These are phyloP conservation scores for Leucocoprinus leucothites DNA, from an alignment of 768 basidiomycete species.

Conservation along the genomic window DNA sequence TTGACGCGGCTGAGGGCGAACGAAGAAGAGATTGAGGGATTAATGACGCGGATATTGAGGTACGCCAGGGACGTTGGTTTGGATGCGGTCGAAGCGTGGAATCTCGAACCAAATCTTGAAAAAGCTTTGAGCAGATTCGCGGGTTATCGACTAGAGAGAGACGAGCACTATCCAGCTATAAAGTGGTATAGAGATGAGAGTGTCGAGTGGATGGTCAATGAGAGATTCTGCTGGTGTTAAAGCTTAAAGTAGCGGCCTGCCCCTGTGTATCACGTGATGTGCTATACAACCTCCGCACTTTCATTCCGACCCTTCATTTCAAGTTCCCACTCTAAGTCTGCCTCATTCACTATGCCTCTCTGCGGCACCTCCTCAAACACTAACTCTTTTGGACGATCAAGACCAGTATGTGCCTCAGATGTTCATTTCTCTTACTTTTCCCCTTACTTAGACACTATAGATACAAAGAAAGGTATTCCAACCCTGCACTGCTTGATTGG, in stretches of 20 bases:
- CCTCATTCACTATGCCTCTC: conserved; percentile 39
- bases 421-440: conserved; percentile 3
- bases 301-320: neutral
- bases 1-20: conserved; percentile 25
- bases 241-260: no score
- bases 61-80: conserved; percentile 23
- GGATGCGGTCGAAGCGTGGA: conserved; percentile 44
- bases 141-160: conserved; percentile 25
- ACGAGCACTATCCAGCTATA: conserved; percentile 35
- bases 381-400: conserved; percentile 52
- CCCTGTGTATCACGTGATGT: conserved; percentile 3
- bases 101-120: conserved; percentile 25
- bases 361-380: conserved; percentile 53
- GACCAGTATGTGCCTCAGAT: conserved; percentile 39
- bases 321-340: neutral
- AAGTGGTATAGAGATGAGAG: conserved; percentile 39
- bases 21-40: conserved; percentile 24
- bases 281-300: neutral
- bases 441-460: conserved; percentile 21
- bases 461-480: conserved; percentile 43
- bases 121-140: conserved; percentile 20
- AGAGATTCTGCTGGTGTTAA: conserved; percentile 26
- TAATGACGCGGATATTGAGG: conserved; percentile 29
- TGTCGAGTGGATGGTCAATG: conserved; percentile 22
- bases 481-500: neutral